Base-by-base conservation (phyloP, 2,329 filamentous ascomycete species). In the Colletotrichum sp. region DNA sequence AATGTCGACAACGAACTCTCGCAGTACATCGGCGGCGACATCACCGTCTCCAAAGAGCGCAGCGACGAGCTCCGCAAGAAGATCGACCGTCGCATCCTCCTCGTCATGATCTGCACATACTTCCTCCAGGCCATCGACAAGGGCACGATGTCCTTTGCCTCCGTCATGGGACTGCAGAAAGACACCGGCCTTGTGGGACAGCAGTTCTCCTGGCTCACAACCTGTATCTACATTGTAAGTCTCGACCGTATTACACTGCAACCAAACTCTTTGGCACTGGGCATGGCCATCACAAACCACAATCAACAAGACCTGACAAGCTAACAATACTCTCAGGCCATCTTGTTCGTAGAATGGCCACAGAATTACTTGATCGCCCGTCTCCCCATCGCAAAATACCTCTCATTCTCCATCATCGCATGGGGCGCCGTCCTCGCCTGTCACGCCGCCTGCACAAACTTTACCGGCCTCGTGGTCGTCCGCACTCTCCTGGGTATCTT, bases 171-270 rank as follows among this genome's bases (percentile, higher is more conserved):
- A 32, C 86, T 93, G 65, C 84, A 85, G 1, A 80, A 86, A 7
- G 90, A 93, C 78, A 87, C 88, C 0, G 83, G 26, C 14, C 43
- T 77, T 32, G 75, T 81, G 7, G 83, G 81, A 70, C 76, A 79
- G 59, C 80, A 94, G 87, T 95, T 92, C 82, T 89, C 88, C 26
- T 95, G 93, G 93, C 86, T 95, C 68, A 94, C 92, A 0, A 94
- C 93, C 14, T 94, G 92, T 87, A 94, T 95, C 78, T 95, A 95
- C 85, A 92, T 95, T 76, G 92, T 91, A 68, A 92, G 95, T 24
- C 86, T 95, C 16, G 1, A 9, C 36, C 7, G 36, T 39, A 39
- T 39, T 39, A 18, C 36, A 39, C 36, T 18, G 36, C 36, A 39
- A 2, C 34, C 12, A 10, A 36, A 43, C 36, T 43, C 36, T 14